Conservation (phyloP, 2,329 filamentous ascomycete genomes). For the Eutypa lata region DNA sequence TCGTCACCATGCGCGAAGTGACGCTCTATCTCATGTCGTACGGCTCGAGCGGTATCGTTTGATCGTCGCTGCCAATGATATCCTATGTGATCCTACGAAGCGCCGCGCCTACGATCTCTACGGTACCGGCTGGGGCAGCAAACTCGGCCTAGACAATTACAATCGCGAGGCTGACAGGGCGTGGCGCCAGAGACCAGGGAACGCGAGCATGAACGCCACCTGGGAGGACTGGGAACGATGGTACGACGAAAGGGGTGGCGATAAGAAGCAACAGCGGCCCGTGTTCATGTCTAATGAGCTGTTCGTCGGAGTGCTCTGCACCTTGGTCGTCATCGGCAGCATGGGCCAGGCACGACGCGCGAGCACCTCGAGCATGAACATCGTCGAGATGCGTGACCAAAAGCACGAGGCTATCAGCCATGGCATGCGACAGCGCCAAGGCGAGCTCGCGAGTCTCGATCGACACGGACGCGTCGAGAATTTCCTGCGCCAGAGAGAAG, state of each 20-base stretch:
- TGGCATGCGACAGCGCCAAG: slow-evolving; percentile 51
- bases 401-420: slow-evolving; percentile 65
- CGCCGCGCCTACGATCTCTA: slow-evolving; percentile 78
- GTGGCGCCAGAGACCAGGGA: slow-evolving; percentile 49
- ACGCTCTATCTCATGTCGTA: slow-evolving; percentile 53
- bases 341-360: slow-evolving; percentile 71
- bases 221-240: slow-evolving; percentile 98
- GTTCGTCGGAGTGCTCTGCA: slow-evolving; percentile 71
- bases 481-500: slow-evolving; percentile 73
- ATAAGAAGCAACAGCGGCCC: slow-evolving; percentile 46
- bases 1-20: slow-evolving; percentile 37
- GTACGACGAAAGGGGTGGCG: slow-evolving; percentile 54
- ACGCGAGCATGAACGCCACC: slow-evolving; percentile 70
- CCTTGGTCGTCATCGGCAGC: slow-evolving; percentile 66
- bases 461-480: slow-evolving; percentile 68
- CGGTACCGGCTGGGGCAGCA: slow-evolving; percentile 73
- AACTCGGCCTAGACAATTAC: slow-evolving; percentile 46
- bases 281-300: slow-evolving; percentile 74
- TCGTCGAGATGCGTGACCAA: slow-evolving; percentile 65
- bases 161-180: slow-evolving; percentile 39
- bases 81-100: slow-evolving; percentile 78
- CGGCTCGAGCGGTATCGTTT: slow-evolving; percentile 88
- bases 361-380: slow-evolving; percentile 55
- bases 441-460: slow-evolving; percentile 48
- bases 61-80: slow-evolving; percentile 80